phyloP scores from a whole-genome alignment of 176 grass and related monocot species.

The Hordeum vulgare region MorexV3_pseudomolecules_assembly NC_058524.1:19014808-19015307 shows the following conservation, averaged over 20 bases:
- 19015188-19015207: conserved; percentile 69
- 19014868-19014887: not conserved
- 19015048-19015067: not conserved
- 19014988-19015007: conserved; percentile 81
- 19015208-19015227: conserved; percentile 74
- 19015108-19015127: not conserved
- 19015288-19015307: conserved; percentile 81
- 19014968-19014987: conserved; percentile 64
- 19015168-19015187: conserved; percentile 74
- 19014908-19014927: not conserved
- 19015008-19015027: conserved; percentile 86
- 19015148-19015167: conserved; percentile 84
- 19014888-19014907: not conserved
- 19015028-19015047: conserved; percentile 73
- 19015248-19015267: conserved; percentile 97
- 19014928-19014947: not conserved
- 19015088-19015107: not conserved
- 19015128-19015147: conserved; percentile 72
- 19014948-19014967: conserved; percentile 63
- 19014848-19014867: not conserved
- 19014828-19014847: not conserved
- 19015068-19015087: not conserved
- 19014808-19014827: not conserved
- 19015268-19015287: conserved; percentile 94
- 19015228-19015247: conserved; percentile 89